Percentiles rank a stretch among this genome's conserved stretches.
These are phyloP conservation scores for Coniochaeta ligniaria DNA, from an alignment of 2,329 filamentous ascomycete genomes.

Conservation along the genomic window DNA sequence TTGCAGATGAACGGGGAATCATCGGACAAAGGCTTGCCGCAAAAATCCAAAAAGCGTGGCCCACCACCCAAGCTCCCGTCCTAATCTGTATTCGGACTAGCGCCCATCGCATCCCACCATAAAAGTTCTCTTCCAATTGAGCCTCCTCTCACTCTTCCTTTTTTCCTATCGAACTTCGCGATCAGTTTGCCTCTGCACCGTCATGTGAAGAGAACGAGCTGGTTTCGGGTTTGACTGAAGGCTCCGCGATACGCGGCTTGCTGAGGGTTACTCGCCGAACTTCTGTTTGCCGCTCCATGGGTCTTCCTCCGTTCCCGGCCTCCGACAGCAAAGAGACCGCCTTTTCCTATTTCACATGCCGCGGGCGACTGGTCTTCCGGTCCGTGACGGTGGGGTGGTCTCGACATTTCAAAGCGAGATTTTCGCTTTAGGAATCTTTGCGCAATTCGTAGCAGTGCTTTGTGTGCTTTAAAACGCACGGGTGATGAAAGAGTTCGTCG, in stretches of 20 bases:
- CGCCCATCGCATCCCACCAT: background rate
- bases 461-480: background rate
- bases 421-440: background rate
- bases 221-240: background rate
- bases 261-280: slow-evolving; percentile 34
- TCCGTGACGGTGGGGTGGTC: slow-evolving; percentile 43
- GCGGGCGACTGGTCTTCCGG: slow-evolving; percentile 25
- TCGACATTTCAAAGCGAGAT: slow-evolving; percentile 27
- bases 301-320: slow-evolving; percentile 48
- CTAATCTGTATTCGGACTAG: background rate
- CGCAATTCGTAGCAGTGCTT: background rate
- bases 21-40: background rate
- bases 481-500: background rate
- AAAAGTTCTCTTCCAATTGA: background rate
- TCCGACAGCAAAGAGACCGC: slow-evolving; percentile 36
- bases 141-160: background rate
- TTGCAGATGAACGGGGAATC: background rate
- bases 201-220: background rate
- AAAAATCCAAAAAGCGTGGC: background rate
- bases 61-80: background rate
- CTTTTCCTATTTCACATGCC: slow-evolving; percentile 34
- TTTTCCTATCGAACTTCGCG: background rate
- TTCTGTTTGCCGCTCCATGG: slow-evolving; percentile 29
- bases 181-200: background rate
- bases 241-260: slow-evolving; percentile 9